Base-by-base conservation (phyloP, 495 filamentous ascomycete species). In the Annulohypoxylon stygium region DNA sequence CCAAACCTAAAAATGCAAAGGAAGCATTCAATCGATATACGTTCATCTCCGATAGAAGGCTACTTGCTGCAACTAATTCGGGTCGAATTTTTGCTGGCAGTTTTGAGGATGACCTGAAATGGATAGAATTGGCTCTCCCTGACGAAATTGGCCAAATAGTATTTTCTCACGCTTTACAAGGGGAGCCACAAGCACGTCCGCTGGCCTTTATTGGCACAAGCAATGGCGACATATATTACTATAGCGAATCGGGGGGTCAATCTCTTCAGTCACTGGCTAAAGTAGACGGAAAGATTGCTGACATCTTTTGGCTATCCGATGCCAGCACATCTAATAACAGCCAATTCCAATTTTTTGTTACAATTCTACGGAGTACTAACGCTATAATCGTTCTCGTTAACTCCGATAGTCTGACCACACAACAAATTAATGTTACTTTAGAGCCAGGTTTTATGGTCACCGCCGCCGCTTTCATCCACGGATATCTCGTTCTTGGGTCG, bases 401-500 rank as follows among this genome's bases (percentile, higher is more conserved):
- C 23, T 39, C 51, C 67, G 65, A 39, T 73, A 75, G 45, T 33
- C 77, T 23, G 47, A 70, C 61, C 25, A 43, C 51, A 37, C 57
- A 57, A 36, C 68, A 67, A 8, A 60, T 30, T 8, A 60, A 66
- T 79, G 70, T 62, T 60, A 65, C 70, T 74, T 65, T 73, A 54
- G 80, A 65, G 53, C 55, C 47, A 8, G 74, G 70, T 1, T 83
- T 85, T 47, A 76, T 82, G 58, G 78, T 85, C 7, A 86, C 86
- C 0, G 58, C 79, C 37, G 79, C 82, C 0, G 66, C 83, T 6
- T 77, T 81, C 14, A 71, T 80, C 37, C 75, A 80, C 0, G 61
- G 80, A 33, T 82, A 86, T 48, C 77, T 94, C n/a, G 75, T 91
- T 25, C 75, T 97, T 0, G 95, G 95, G 3, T 92, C 91, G 7